phyloP scores from a whole-genome alignment of 441 rosid genomes.

The Arabidopsis hybrid region DNA sequence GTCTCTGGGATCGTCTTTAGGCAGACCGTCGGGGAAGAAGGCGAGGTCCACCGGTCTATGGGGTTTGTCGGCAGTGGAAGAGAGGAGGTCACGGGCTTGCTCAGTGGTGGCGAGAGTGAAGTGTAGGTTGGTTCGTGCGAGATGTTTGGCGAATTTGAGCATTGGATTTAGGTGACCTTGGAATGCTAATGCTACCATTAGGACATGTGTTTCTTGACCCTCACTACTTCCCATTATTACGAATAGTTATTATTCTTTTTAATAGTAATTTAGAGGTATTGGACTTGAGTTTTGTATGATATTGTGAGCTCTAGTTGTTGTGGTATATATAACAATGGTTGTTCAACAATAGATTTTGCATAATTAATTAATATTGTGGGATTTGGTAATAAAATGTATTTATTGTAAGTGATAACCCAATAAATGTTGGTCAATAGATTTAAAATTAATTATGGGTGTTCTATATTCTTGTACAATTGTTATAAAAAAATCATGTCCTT shows the following conservation, averaged over 20 bases:
- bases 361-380: too few species aligned
- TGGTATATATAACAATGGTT: slow-evolving; percentile 14
- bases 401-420: too few species aligned
- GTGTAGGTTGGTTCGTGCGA: slow-evolving; percentile 48
- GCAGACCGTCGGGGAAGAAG: slow-evolving; percentile 57
- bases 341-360: not conserved
- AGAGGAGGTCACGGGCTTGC: slow-evolving; percentile 40
- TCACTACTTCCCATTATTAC: slow-evolving; percentile 33
- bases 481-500: not conserved
- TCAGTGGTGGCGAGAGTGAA: slow-evolving; percentile 58
- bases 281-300: slow-evolving; percentile 14
- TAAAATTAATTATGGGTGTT: too few species aligned
- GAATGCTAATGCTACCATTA: slow-evolving; percentile 50
- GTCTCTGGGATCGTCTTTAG: slow-evolving; percentile 40
- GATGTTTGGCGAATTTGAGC: slow-evolving; percentile 54
- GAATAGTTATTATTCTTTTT: not conserved
- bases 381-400: not conserved
- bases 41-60: slow-evolving; percentile 30
- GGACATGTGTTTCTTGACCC: slow-evolving; percentile 42
- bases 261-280: not conserved
- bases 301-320: not conserved
- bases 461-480: too few species aligned
- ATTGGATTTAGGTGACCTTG: slow-evolving; percentile 64
- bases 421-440: too few species aligned
- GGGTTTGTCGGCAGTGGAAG: not conserved